These are phyloP conservation scores for Ballota nigra DNA, from an alignment of 257 asterid genomes.

Conservation along the genomic window DNA sequence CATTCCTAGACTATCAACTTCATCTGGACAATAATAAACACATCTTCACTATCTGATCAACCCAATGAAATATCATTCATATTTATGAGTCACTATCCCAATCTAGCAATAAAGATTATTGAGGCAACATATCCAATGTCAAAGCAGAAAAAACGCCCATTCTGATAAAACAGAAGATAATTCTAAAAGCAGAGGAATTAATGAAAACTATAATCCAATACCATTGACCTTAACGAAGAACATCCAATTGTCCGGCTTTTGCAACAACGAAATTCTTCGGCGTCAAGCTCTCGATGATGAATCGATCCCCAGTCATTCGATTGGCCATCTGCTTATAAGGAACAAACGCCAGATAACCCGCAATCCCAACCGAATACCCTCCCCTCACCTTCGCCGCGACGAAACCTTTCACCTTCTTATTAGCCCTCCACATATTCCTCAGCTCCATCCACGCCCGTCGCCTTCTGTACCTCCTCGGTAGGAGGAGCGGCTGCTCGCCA, in stretches of 20 bases:
- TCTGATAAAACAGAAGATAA: background rate
- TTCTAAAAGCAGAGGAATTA: constrained; percentile 17
- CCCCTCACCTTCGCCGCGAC: constrained; percentile 46
- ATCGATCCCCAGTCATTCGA: constrained; percentile 23
- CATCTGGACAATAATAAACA: background rate
- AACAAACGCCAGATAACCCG: constrained; percentile 52
- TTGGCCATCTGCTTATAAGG: background rate
- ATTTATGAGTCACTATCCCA: background rate
- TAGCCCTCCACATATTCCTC: constrained; percentile 31
- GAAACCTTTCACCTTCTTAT: constrained; percentile 47
- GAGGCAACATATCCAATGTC: background rate
- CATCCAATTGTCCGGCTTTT: constrained; percentile 7
- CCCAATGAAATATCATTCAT: background rate
- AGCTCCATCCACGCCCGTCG: constrained; percentile 44
- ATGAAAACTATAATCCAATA: constrained; percentile 12
- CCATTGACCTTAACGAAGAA: background rate
- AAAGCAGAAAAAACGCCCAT: background rate
- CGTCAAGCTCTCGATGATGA: constrained; percentile 31
- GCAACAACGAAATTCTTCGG: constrained; percentile 30
- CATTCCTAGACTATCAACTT: too few species aligned
- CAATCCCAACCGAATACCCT: constrained; percentile 52
- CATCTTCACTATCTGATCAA: background rate
- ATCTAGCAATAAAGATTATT: background rate
- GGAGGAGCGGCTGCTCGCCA: constrained; percentile 49
- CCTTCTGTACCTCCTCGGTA: constrained; percentile 48